Conservation (phyloP, 2,329 filamentous ascomycete species). For the Cercospora sojina region DNA sequence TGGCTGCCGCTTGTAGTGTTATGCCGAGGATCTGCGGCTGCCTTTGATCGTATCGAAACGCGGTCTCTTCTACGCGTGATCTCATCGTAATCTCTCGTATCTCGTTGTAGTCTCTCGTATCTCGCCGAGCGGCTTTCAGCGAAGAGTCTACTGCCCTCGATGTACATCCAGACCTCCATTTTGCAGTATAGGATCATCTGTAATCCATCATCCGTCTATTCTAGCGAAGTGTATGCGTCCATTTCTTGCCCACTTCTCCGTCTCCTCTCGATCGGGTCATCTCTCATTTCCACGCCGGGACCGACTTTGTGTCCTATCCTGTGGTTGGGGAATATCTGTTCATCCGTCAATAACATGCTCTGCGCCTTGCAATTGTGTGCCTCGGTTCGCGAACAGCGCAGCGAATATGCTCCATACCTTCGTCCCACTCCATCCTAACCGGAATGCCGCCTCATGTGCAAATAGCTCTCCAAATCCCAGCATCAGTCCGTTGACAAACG, state of each 20-base stretch:
- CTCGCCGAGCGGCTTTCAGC: background rate
- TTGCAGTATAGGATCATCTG: background rate
- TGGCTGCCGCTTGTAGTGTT: background rate
- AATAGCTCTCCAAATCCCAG: conserved; percentile 95
- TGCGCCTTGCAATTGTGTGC: background rate
- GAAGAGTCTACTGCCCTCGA: background rate
- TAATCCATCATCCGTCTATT: conserved; percentile 46
- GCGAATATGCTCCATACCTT: conserved; percentile 62
- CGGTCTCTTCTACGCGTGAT: background rate
- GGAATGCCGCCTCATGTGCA: conserved; percentile 90
- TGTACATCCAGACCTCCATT: background rate
- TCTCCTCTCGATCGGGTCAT: conserved; percentile 60
- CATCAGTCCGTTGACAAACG: conserved; percentile 98
- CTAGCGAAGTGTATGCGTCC: conserved; percentile 66
- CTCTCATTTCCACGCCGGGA: conserved; percentile 77
- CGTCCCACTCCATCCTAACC: conserved; percentile 89
- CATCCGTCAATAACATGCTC: background rate
- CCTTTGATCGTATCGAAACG: background rate
- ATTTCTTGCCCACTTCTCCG: conserved; percentile 55
- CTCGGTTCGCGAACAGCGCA: background rate
- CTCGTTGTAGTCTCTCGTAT: background rate
- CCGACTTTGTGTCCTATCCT: conserved; percentile 67
- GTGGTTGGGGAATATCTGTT: conserved; percentile 59
- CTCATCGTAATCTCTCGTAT: background rate
- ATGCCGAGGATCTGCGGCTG: background rate